phyloP scores from a whole-genome alignment of 2,329 filamentous ascomycete species.

The Xylaria sp. region DNA sequence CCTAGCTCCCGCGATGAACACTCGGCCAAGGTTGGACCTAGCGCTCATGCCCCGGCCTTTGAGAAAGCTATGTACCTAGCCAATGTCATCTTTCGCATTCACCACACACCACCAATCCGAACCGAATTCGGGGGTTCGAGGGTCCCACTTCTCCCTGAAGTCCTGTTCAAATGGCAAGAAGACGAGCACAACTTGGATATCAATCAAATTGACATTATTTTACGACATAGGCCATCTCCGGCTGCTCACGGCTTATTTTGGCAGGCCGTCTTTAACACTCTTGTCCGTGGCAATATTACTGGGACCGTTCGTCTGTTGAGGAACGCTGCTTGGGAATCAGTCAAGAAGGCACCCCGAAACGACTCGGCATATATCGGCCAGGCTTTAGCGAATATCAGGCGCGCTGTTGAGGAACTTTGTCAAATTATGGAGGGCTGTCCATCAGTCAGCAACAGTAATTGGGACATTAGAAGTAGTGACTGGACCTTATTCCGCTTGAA shows the following conservation, averaged over 20 bases:
- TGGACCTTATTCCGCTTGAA: conserved; percentile 87
- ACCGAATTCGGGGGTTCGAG: conserved; percentile 52
- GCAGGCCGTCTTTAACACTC: conserved; percentile 79
- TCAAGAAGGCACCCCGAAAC: conserved; percentile 72
- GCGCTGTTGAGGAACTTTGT: conserved; percentile 74
- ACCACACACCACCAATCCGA: conserved; percentile 68
- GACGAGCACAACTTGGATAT: conserved; percentile 77
- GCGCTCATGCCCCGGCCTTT: conserved; percentile 68
- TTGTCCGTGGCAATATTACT: conserved; percentile 78
- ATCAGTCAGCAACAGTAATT: conserved; percentile 70
- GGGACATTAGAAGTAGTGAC: conserved; percentile 83
- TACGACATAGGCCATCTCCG: conserved; percentile 73
- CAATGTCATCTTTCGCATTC: conserved; percentile 78
- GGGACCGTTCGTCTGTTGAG: conserved; percentile 75
- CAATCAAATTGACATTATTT: conserved; percentile 72
- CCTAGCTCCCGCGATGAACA: conserved; percentile 63
- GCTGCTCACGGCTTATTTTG: conserved; percentile 83
- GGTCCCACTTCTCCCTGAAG: conserved; percentile 72
- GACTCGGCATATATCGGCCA: conserved; percentile 76
- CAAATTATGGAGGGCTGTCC: conserved; percentile 79
- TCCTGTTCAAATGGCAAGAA: conserved; percentile 85
- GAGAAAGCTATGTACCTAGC: conserved; percentile 84
- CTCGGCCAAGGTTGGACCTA: conserved; percentile 71
- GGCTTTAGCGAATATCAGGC: conserved; percentile 81
- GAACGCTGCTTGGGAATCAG: conserved; percentile 81